Conservation (phyloP, 2,329 filamentous ascomycete genomes). For the Phialemonium atrogriseum region DNA sequence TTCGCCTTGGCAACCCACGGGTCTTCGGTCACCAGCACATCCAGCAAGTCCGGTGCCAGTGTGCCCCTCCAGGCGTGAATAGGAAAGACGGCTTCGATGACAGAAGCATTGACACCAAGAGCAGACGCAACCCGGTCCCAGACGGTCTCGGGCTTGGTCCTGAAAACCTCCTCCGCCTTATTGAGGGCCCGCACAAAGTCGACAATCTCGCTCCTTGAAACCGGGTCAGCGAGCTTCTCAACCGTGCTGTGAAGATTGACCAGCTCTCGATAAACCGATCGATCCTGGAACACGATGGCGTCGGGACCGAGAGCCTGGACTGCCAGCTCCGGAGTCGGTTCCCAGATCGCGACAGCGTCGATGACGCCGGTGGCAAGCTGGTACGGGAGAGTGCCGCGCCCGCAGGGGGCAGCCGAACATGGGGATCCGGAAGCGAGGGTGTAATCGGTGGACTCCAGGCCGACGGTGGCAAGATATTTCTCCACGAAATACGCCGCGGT, state of each 20-base stretch:
- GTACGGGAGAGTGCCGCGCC: conserved; percentile 2
- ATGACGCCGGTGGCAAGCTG: conserved; percentile 3
- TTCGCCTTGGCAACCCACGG: conserved; percentile 4
- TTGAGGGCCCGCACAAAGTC: conserved; percentile 7
- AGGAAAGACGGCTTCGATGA: conserved; percentile 5
- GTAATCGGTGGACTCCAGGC: conserved; percentile 4
- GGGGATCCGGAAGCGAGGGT: conserved; percentile 3
- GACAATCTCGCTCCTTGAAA: conserved; percentile 6
- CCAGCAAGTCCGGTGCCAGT: conserved; percentile 5
- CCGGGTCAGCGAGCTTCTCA: conserved; percentile 5
- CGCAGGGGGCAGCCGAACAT: conserved; percentile 5
- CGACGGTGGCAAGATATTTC: conserved; percentile 5
- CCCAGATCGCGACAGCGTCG: conserved; percentile 8
- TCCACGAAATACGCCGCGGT: conserved; percentile 8
- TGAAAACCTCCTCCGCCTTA: conserved; percentile 3
- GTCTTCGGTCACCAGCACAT: conserved; percentile 7
- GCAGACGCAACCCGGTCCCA: conserved; percentile 3
- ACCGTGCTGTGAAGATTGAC: conserved; percentile 7
- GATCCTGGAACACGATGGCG: conserved; percentile 7
- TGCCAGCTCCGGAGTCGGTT: conserved; percentile 5
- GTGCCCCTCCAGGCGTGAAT: conserved; percentile 6
- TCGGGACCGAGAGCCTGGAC: conserved; percentile 3
- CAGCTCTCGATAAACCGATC: conserved; percentile 6
- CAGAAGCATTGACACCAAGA: conserved; percentile 1
- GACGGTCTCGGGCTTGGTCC: conserved; percentile 2